Base-by-base conservation (phyloP, 2,329 filamentous ascomycete genomes). In the Sclerotinia subarctica region DNA sequence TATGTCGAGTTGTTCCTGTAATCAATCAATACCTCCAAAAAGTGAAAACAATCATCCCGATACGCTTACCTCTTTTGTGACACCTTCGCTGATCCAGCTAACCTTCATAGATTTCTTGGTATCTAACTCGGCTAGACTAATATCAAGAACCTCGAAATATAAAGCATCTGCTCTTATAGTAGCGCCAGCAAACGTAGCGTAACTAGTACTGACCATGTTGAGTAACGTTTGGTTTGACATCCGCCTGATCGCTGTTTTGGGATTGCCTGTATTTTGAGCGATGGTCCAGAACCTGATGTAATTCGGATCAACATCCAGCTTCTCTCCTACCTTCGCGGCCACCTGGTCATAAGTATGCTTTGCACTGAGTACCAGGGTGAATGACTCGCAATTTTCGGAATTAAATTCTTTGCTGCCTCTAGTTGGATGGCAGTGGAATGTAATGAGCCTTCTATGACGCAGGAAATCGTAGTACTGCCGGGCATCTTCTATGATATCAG, bases 401-500 rank as follows among this genome's bases (percentile, higher is more conserved):
- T 70, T 76, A 15, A 67, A 53, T 21, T 63, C 59, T 63, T 63
- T 63, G 72, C 42, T 73, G 74, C 79, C 78, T 82, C 87, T 77
- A 80, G 87, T 81, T 74, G 86, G 85, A 70, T 89, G 87, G 24
- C 94, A 90, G 62, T 87, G 85, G 76, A 99, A 96, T 62, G 85
- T 88, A 49, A 99, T 87, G 6, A 85, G 86, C 76, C 92, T 89
- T 78, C 91, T 91, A 79, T 96, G 93, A 72, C 94, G 83, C 3
- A 99, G 85, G 78, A 96, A 97, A 75, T 99, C 95, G 78, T 99
- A 99, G 79, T 93, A 98, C 62, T 92, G 87, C 69, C 89, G 88
- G 1, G 93, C 92, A 75, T 96, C 92, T 19, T 88, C 84, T 68
- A 85, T 69, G 80, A 54, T 53, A 46, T 47, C 53, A 52, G 63